Percentiles rank a stretch among this genome's conserved stretches.
phyloP scores from a whole-genome alignment of 192 early-diverging fungal species.

The Gaertneriomyces sp. region DNA sequence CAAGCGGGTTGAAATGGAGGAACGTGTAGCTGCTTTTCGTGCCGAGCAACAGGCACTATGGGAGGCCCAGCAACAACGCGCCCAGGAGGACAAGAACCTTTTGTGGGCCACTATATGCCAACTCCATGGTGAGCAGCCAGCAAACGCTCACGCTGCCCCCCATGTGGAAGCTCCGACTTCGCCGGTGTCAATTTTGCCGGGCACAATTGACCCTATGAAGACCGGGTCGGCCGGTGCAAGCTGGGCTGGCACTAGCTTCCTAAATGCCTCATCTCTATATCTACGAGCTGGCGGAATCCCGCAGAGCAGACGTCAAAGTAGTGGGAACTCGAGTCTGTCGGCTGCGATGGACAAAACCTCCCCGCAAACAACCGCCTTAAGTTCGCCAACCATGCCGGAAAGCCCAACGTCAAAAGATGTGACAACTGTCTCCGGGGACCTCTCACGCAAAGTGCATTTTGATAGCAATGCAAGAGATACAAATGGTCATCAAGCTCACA shows the following conservation, averaged over 20 bases:
- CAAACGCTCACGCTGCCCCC: background rate
- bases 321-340: no score
- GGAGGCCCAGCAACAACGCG: slow-evolving; percentile 9
- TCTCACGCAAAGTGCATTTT: background rate
- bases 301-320: no score
- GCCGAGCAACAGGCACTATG: slow-evolving; percentile 13
- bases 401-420: background rate
- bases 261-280: no score
- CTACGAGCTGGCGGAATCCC: no score
- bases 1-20: slow-evolving; percentile 23
- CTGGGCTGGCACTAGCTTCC: no score
- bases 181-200: no score
- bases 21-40: slow-evolving; percentile 22
- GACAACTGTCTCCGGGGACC: background rate
- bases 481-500: background rate
- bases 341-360: background rate
- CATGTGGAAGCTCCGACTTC: no score
- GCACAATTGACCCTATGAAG: no score
- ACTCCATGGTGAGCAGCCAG: slow-evolving; percentile 7
- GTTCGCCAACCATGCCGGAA: background rate
- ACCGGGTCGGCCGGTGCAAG: no score
- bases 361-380: background rate
- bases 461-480: no score
- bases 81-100: slow-evolving; percentile 7
- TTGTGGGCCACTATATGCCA: slow-evolving; percentile 24